Percentiles rank a stretch among this genome's conserved stretches.
Evolutionary conservation across 331 rosid genomes (phyloP).

Genomic region (Acacia concinna): DNA sequence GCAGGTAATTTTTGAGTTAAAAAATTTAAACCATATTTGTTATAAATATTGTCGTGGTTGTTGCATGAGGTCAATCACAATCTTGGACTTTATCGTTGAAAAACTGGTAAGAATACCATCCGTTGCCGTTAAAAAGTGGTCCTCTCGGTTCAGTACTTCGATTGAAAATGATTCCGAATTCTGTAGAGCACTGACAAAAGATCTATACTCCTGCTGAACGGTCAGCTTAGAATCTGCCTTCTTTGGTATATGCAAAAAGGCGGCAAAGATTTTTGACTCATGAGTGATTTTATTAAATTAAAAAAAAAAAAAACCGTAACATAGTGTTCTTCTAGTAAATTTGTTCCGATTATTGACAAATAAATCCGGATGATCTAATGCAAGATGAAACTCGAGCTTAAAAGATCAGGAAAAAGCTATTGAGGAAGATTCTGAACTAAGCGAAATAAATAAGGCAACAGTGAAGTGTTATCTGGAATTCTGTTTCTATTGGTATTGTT

Average conservation of each 20-base stretch:
- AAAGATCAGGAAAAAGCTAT: slow-evolving; percentile 1
- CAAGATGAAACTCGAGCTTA: slow-evolving; percentile 14
- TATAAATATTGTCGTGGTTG: not conserved
- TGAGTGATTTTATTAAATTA: slow-evolving; percentile 6
- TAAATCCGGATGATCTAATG: not conserved
- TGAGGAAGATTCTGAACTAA: slow-evolving; percentile 14
- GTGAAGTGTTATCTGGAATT: not conserved
- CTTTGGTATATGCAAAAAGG: not conserved
- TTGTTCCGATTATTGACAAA: not conserved
- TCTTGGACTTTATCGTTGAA: slow-evolving; percentile 4
- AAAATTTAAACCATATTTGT: slow-evolving; percentile 13
- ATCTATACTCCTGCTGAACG: slow-evolving; percentile 10
- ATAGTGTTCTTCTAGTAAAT: not conserved
- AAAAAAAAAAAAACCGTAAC: not conserved
- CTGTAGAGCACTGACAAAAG: slow-evolving; percentile 6
- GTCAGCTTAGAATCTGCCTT: slow-evolving; percentile 6
- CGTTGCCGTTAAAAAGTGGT: not conserved
- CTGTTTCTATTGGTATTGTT: slow-evolving; percentile 10
- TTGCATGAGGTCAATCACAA: slow-evolving; percentile 15
- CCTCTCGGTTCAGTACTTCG: slow-evolving; percentile 6
- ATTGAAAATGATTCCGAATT: slow-evolving; percentile 19
- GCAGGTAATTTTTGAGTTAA: not conserved
- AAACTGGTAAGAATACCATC: not conserved
- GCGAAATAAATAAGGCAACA: slow-evolving; percentile 18
- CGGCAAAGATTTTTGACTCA: not conserved